Base-by-base conservation (phyloP, 2,329 filamentous ascomycete species). In the Zopfia rhizophila region DNA sequence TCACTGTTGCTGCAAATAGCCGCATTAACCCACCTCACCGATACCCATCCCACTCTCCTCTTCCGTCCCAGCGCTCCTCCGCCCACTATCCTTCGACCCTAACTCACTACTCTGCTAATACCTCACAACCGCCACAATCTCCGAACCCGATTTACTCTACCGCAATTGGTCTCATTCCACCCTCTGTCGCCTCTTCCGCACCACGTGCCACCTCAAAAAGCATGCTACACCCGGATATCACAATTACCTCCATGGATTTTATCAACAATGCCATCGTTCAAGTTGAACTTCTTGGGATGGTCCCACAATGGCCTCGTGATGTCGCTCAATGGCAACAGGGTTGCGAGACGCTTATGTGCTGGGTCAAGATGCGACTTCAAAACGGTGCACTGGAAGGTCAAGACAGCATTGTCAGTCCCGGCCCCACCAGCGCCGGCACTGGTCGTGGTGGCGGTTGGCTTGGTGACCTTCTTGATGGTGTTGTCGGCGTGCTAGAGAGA, bases 301-400 rank as follows among this genome's bases (percentile, higher is more conserved):
- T 51, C 3, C 36, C 49, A 1, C 56, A 59, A 7, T 55, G 52
- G 49, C 56, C 56, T n/a, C 37, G 45, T 3, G 55, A 66, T 21
- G 27, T 65, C 5, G 30, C 35, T 1, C 51, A 60, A 12, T 65
- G 63, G 45, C 62, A 69, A 36, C 54, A 55, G 3, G 67, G 68
- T 27, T 66, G 63, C 19, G 48, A 43, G 5, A 64, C 61, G 13
- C 35, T 69, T 17, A 52, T 70, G 11, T 58, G 63, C 5, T 72
- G 67, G 67, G 57, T 63, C 1, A 69, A 69, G 40, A 60, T 66
- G 35, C 52, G 58, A 3, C 42, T 70, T 2, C 60, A 58, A 12
- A 59, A 55, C 27, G 53, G 53, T 1, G 18, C 53, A 11, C 28
- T 56, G 1, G 60, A 65, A 2, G 52, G 48, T 3, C 51, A 49